These are phyloP conservation scores for Calonectria montana DNA, from an alignment of 2,329 filamentous ascomycete species.

Conservation along the genomic window DNA sequence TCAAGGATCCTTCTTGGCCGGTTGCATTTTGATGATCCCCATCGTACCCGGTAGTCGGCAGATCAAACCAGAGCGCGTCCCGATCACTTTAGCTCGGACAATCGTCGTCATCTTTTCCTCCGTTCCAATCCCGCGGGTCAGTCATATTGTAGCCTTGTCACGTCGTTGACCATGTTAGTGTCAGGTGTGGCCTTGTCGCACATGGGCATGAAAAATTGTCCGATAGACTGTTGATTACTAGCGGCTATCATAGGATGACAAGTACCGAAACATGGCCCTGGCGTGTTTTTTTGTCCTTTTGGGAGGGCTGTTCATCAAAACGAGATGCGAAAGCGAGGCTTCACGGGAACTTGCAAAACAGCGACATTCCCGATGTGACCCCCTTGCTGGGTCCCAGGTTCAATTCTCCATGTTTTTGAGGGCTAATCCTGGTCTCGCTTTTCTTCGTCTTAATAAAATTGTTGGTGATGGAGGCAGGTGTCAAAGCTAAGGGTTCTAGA, in stretches of 20 bases:
- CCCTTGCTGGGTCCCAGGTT: constrained; percentile 19
- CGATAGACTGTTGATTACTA: background rate
- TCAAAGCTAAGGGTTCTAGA: background rate
- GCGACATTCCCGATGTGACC: constrained; percentile 18
- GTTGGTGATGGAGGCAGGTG: background rate
- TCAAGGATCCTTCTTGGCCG: background rate
- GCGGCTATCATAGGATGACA: background rate
- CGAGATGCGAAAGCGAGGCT: background rate
- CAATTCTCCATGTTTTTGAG: background rate
- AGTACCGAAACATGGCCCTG: no score
- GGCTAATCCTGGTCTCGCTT: background rate
- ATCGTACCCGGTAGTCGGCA: constrained; percentile 11
- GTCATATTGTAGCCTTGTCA: background rate
- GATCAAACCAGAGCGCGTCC: constrained; percentile 13
- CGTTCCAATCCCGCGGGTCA: background rate
- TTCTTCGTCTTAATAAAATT: background rate
- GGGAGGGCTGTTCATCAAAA: background rate
- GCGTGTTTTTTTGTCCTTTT: background rate
- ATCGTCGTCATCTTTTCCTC: background rate
- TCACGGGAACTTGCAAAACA: constrained; percentile 33
- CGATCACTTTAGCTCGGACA: constrained; percentile 6
- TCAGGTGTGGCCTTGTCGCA: background rate
- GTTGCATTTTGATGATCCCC: constrained; percentile 25
- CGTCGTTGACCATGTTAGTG: background rate
- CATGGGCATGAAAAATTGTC: background rate